These are phyloP conservation scores for Pelargonium cotyledonis DNA, from an alignment of 441 rosid species.

Conservation along the genomic window DNA sequence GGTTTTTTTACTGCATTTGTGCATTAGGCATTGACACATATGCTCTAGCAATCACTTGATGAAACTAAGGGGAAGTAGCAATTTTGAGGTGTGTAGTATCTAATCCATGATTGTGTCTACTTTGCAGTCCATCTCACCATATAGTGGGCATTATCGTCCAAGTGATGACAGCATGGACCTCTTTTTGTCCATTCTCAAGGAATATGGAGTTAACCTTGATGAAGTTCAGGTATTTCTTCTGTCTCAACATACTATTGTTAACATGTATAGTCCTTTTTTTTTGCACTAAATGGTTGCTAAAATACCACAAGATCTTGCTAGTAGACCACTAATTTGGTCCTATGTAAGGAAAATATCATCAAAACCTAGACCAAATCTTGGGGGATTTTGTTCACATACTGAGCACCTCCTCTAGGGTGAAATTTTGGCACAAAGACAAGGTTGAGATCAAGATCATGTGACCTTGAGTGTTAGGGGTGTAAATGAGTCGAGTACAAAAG, in stretches of 20 bases:
- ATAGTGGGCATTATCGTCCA: conserved; percentile 92
- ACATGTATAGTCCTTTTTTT: background rate
- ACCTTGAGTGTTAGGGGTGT: too few relatives aligned
- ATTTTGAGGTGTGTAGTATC: background rate
- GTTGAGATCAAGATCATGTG: too few relatives aligned
- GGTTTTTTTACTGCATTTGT: background rate
- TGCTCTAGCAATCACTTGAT: background rate
- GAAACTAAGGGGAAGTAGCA: background rate
- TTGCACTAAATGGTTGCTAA: too few relatives aligned
- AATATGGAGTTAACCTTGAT: conserved; percentile 53
- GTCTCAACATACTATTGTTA: background rate
- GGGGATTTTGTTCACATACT: too few relatives aligned
- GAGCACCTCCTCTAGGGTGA: too few relatives aligned
- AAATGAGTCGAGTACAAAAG: too few relatives aligned
- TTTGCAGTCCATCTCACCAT: conserved; percentile 70
- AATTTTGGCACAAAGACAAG: too few relatives aligned
- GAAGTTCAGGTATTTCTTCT: conserved; percentile 53
- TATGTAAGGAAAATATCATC: too few relatives aligned
- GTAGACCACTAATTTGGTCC: too few relatives aligned
- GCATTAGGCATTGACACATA: background rate
- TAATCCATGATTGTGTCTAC: conserved; percentile 14
- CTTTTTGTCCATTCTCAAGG: conserved; percentile 55
- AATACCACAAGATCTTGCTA: too few relatives aligned
- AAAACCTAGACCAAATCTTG: too few relatives aligned
- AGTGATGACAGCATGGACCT: conserved; percentile 55